Conservation (phyloP, 768 basidiomycete species). For the Amanita thiersii region DNA sequence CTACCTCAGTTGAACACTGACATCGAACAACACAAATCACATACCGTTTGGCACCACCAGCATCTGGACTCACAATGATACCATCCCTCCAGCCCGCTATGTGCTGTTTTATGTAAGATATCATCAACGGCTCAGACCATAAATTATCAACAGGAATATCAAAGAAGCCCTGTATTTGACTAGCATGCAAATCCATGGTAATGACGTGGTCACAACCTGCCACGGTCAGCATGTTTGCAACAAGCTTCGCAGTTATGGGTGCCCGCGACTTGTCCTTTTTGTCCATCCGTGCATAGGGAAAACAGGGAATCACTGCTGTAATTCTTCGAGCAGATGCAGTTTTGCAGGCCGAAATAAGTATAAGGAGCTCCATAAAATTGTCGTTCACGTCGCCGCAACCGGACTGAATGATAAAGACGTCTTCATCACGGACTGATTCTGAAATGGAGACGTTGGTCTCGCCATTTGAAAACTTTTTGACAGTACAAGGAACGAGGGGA, state of each 20-base stretch:
- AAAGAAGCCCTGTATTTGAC: slow-evolving; percentile 98
- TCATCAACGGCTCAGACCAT: slow-evolving; percentile 93
- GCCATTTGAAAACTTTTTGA: slow-evolving; percentile 89
- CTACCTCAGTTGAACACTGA: slow-evolving; percentile 7
- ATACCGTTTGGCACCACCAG: slow-evolving; percentile 96
- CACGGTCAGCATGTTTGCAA: slow-evolving; percentile 95
- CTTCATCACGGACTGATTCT: slow-evolving; percentile 95
- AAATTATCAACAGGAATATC: slow-evolving; percentile 98
- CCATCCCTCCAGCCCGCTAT: slow-evolving; percentile 81
- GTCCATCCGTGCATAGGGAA: slow-evolving; percentile 94
- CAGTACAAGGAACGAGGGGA: slow-evolving; percentile 76
- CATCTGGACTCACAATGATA: slow-evolving; percentile 95
- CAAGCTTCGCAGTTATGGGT: slow-evolving; percentile 96
- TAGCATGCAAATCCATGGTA: slow-evolving; percentile 98
- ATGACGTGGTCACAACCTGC: slow-evolving; percentile 99
- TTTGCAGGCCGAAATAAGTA: slow-evolving; percentile 97
- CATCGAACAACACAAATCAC: slow-evolving; percentile 19
- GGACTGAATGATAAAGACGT: slow-evolving; percentile 97
- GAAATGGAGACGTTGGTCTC: slow-evolving; percentile 93
- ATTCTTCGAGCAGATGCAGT: slow-evolving; percentile 92
- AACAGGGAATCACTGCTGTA: slow-evolving; percentile 97
- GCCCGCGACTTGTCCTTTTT: slow-evolving; percentile 96
- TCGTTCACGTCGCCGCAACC: slow-evolving; percentile 89
- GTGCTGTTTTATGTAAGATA: slow-evolving; percentile 83
- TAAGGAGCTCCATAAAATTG: slow-evolving; percentile 96